Percentiles rank a stretch among this genome's conserved stretches.
Conservation (phyloP, 306 rosid species). For the Prunus campanulata region DNA sequence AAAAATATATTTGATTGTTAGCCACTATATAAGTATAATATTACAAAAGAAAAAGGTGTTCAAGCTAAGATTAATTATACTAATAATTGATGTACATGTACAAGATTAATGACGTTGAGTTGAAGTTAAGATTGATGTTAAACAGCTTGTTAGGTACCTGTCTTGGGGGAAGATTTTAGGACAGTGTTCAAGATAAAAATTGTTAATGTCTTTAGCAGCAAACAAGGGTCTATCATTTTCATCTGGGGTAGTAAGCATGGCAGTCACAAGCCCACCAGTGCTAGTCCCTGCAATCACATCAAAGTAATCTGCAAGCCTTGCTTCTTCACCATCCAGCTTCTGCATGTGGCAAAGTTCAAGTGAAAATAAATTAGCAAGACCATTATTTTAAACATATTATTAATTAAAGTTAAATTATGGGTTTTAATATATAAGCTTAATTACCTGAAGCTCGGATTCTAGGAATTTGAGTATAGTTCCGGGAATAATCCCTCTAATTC, state of each 20-base stretch:
- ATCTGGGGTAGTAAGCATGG: constrained; percentile 41
- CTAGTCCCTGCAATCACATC: constrained; percentile 42
- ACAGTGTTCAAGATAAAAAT: constrained; percentile 35
- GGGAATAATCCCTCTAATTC: constrained; percentile 63
- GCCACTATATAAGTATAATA: background rate
- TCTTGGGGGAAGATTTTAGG: constrained; percentile 46
- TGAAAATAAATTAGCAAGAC: background rate
- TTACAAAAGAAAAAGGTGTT: no score
- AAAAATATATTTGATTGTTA: background rate
- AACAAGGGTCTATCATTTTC: constrained; percentile 29
- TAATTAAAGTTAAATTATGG: background rate
- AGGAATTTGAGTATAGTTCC: constrained; percentile 55
- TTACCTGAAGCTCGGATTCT: constrained; percentile 70
- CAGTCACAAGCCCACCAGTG: constrained; percentile 43
- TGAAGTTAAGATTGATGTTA: background rate
- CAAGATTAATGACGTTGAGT: background rate
- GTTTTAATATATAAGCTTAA: background rate
- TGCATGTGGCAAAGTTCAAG: no score
- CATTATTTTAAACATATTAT: constrained; percentile 27
- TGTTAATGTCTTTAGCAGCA: constrained; percentile 34
- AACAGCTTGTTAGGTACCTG: constrained; percentile 6
- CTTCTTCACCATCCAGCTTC: no score
- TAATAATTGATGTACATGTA: no score
- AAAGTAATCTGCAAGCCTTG: constrained; percentile 29
- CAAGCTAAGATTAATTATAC: background rate